Conservation (phyloP, 2,329 filamentous ascomycete genomes). For the Cryphonectria carpinicola region DNA sequence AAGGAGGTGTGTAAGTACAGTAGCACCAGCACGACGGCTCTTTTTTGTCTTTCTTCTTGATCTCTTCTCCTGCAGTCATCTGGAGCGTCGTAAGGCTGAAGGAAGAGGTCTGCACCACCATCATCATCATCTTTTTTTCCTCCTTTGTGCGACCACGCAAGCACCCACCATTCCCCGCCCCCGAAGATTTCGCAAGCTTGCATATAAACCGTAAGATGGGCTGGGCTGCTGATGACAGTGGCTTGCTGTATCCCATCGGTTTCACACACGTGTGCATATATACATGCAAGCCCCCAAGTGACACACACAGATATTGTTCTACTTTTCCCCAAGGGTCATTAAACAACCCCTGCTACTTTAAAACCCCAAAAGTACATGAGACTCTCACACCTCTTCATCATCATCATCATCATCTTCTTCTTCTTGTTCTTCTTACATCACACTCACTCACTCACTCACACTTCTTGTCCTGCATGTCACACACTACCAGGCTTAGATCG, state of each 20-base stretch:
- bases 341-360: too few species aligned
- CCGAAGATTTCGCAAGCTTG: neutral
- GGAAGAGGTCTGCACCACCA: neutral
- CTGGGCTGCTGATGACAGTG: neutral
- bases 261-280: neutral
- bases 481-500: neutral
- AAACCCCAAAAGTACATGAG: neutral
- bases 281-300: neutral
- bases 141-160: neutral
- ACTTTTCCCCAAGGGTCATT: too few species aligned
- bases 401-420: too few species aligned
- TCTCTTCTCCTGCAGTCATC: constrained; percentile 9
- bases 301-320: neutral
- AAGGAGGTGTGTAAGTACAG: too few species aligned
- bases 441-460: too few species aligned
- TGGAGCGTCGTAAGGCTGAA: constrained; percentile 4
- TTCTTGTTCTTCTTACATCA: too few species aligned
- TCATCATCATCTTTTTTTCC: neutral
- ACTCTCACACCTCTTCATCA: neutral
- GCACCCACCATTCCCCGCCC: neutral
- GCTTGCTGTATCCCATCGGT: neutral
- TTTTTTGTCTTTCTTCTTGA: neutral
- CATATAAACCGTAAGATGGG: too few species aligned
- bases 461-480: neutral
- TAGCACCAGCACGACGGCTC: too few species aligned